Conservation (phyloP, 331 rosid species). For the Erythrophleum ivorense region DNA sequence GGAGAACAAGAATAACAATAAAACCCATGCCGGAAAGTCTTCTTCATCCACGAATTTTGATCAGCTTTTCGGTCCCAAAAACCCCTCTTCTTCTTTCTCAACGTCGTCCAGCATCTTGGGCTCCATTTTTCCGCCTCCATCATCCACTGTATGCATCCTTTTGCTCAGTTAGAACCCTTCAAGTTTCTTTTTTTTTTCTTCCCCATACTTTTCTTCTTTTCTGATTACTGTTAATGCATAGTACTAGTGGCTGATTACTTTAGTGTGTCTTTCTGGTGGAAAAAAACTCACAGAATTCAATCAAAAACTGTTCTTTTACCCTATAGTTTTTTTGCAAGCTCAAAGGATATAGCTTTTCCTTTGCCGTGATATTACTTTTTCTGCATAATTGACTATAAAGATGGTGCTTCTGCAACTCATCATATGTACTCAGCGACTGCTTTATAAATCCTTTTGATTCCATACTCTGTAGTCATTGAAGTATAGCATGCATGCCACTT, state of each 20-base stretch:
- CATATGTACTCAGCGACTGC: neutral
- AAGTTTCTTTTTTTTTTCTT: neutral
- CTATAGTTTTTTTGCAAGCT: neutral
- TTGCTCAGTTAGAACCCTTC: neutral
- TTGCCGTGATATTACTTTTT: neutral
- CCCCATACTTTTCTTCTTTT: neutral
- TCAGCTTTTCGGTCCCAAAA: constrained; percentile 70
- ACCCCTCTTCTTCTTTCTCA: constrained; percentile 51
- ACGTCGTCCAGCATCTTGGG: constrained; percentile 51
- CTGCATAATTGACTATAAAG: neutral
- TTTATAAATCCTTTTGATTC: neutral
- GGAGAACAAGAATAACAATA: constrained; percentile 48
- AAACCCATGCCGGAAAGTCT: constrained; percentile 45
- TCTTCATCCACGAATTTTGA: constrained; percentile 56
- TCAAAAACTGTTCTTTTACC: neutral
- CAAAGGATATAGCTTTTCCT: constrained; percentile 3
- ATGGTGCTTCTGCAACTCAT: neutral
- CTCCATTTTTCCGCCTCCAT: constrained; percentile 62
- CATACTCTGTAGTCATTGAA: neutral
- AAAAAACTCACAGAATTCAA: neutral
- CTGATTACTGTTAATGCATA: neutral
- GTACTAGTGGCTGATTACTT: neutral
- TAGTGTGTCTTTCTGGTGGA: no score
- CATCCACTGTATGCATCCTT: constrained; percentile 55
- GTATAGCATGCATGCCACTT: neutral